These are phyloP conservation scores for Calonectria henricotiae DNA, from an alignment of 2,329 filamentous ascomycete species.

Conservation along the genomic window DNA sequence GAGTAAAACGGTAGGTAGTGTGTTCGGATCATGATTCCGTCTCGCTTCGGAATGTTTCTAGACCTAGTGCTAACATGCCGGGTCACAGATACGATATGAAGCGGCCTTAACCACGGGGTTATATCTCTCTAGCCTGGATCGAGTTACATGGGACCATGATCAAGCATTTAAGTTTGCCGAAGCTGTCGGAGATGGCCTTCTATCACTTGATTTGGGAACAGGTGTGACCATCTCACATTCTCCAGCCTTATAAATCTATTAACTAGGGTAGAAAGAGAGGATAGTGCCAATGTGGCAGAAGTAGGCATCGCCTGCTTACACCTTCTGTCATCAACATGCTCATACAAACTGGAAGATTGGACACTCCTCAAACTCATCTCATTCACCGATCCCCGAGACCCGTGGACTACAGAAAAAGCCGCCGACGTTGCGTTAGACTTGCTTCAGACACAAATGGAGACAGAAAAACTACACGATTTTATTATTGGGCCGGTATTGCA, in stretches of 20 bases:
- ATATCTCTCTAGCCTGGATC: conserved; percentile 15
- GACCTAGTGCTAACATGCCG: conserved; percentile 24
- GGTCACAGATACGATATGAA: conserved; percentile 32
- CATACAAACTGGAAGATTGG: conserved; percentile 35
- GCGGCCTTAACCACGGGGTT: conserved; percentile 22
- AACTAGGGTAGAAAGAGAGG: background rate
- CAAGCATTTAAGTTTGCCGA: conserved; percentile 13
- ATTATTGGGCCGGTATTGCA: conserved; percentile 73
- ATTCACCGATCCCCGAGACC: conserved; percentile 54
- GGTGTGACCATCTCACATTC: background rate
- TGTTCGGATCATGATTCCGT: background rate
- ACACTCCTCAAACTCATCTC: conserved; percentile 56
- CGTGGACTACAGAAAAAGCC: conserved; percentile 60
- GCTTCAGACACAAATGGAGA: conserved; percentile 52
- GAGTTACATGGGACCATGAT: background rate
- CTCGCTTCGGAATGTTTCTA: background rate
- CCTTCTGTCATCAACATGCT: conserved; percentile 44
- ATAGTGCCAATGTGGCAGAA: conserved; percentile 45
- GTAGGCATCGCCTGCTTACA: conserved; percentile 52
- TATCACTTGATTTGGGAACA: background rate
- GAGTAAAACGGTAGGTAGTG: background rate
- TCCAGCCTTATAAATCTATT: background rate
- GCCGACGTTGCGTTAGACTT: conserved; percentile 55
- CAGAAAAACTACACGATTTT: conserved; percentile 55
- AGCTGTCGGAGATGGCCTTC: conserved; percentile 12